These are phyloP conservation scores for Cladobotryum mycophilum DNA, from an alignment of 2,329 filamentous ascomycete species.

Conservation along the genomic window DNA sequence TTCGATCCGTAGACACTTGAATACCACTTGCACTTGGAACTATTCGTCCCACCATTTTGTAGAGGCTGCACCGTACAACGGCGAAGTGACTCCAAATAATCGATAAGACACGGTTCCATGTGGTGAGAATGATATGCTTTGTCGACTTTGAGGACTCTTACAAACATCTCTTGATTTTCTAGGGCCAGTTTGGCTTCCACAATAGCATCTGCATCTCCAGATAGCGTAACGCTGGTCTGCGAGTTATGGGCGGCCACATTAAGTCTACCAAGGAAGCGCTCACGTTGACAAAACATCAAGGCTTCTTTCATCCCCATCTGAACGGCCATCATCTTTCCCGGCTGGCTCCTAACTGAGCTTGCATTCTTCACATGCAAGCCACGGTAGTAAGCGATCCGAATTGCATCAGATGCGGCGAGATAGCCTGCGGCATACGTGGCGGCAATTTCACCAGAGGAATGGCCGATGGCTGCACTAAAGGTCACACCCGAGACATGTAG, in stretches of 20 bases:
- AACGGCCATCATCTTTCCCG: too few relatives aligned
- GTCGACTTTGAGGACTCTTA: constrained; percentile 33
- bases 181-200: constrained; percentile 17
- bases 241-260: constrained; percentile 21
- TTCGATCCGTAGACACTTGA: constrained; percentile 22
- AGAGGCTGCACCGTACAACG: constrained; percentile 4
- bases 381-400: constrained; percentile 9
- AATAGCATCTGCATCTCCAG: constrained; percentile 24
- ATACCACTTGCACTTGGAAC: constrained; percentile 14
- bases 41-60: not conserved
- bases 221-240: constrained; percentile 18
- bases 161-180: constrained; percentile 23
- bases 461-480: constrained; percentile 35
- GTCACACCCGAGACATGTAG: constrained; percentile 23
- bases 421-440: constrained; percentile 43
- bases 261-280: constrained; percentile 16
- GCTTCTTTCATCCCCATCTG: constrained; percentile 11
- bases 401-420: constrained; percentile 23
- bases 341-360: too few relatives aligned
- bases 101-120: constrained; percentile 28
- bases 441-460: constrained; percentile 44
- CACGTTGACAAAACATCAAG: constrained; percentile 3
- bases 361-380: not conserved
- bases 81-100: constrained; percentile 13
- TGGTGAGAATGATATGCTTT: constrained; percentile 45